Evolutionary conservation across 1,284 basidiomycete genomes (phyloP), one percentile per base, ranked within the genome.

Genomic region (Sporisorium exsertum): DNA sequence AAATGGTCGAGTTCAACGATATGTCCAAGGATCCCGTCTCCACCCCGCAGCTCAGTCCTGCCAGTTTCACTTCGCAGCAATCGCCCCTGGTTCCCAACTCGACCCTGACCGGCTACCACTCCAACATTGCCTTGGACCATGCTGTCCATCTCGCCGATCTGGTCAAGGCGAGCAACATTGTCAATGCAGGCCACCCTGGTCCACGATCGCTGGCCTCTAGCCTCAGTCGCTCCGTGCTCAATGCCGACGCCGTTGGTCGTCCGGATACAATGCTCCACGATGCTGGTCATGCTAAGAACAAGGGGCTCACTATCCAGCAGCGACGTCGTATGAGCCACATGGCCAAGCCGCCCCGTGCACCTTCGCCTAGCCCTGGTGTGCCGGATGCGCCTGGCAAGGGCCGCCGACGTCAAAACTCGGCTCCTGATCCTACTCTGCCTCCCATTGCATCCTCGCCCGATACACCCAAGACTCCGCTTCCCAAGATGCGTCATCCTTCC

Each of bases 241-340:
- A 60, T 20, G 62, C 32, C n/a, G 64, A 64, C 7, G 37, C 69
- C 15, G 49, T 66, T 22, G 68, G 64, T 32, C 60, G 64, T 4
- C 64, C 67, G 15, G 59, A 69, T 9, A 46, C 47, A 16, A 24
- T 52, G 16, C 12, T 13, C 9, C 37, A 16, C 43, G 29, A 51
- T 9, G 51, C 33, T 9, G 46, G 6, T 32, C 42, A 18, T 16
- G 15, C 26, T 7, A 49, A 53, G 3, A 46, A 42, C 43, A 59
- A 65, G 47, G 59, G 59, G 13, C 45, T 77, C 18, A 69, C 74
- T 33, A 72, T 77, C n/a, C 74, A 77, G 29, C 74, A 77, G 51
- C 61, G 74, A n/a, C 65, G 74, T 40, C 65, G 74, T 4, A 16
- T 77, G 29, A 77, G 65, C 53, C 65, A 63, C 26, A 56, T 69